Evolutionary conservation across 176 grass and related monocot species (phyloP), one percentile per base, ranked within the genome.

Genomic region (Phyllostachys edulis): DNA sequence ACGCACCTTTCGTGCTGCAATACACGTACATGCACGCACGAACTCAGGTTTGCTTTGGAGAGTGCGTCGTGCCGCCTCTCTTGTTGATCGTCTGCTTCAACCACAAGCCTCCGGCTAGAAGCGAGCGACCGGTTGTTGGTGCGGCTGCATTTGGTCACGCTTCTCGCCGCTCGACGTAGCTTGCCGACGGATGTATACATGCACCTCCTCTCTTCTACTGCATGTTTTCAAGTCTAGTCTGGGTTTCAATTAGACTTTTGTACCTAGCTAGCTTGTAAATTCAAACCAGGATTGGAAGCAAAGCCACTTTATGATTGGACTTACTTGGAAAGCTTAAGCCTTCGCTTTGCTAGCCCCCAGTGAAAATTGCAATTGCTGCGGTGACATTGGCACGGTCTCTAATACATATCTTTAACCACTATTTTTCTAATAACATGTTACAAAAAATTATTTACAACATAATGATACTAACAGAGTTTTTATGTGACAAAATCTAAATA

Each of bases 1-100:
- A 79, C 66, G 37, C 80, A 11, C 74, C 75, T 84, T 59, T 80
- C 81, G 24, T 4, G 79, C 79, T 75, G 70, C 74, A 85, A 34
- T 2, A 3, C 2, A 21, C 11, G 5, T 29, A n/a, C n/a, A n/a
- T 47, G 8, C 29, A 7, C 13, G 63, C 63, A 5, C 23, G 40
- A 5, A 0, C 24, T 72, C 44, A 7, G 15, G 6, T 16, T 14
- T 2, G 29, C 14, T 7, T 7, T 34, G 27, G 61, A 63, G 12
- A 14, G 29, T 0, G 29, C 47, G 4, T 12, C 8, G 1, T 17
- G n/a, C 56, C 36, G n/a, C 27, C 5, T 51, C 59, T 44, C 8
- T 9, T 55, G 64, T 38, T 17, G 26, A 60, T 60, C 26, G 2
- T 24, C 73, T 23, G 18, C 64, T 69, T 41, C 73, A 1, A 24